phyloP scores from a whole-genome alignment of 108 stramenopile species.

The Ochromonas danica region DNA sequence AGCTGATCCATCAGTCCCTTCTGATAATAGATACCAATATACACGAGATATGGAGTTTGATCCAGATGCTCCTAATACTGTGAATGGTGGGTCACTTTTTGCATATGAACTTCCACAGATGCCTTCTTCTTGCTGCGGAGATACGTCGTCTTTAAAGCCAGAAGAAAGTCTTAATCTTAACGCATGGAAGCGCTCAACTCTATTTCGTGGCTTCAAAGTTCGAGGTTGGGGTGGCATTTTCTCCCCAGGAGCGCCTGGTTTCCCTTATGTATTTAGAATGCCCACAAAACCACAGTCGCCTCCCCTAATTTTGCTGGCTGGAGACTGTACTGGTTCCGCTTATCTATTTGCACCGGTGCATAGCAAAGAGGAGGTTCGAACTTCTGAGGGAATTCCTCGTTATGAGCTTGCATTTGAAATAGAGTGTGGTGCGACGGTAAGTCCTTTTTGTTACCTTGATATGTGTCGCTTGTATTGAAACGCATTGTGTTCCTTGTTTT shows the following conservation, averaged over 20 bases:
- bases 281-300: constrained; percentile 43
- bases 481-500: too few relatives aligned
- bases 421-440: constrained; percentile 82
- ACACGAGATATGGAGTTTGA: too few relatives aligned
- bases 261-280: constrained; percentile 75
- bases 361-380: background rate
- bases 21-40: too few relatives aligned
- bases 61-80: too few relatives aligned
- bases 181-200: constrained; percentile 72
- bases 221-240: constrained; percentile 67
- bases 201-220: constrained; percentile 85
- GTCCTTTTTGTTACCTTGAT: constrained; percentile 77
- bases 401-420: constrained; percentile 87
- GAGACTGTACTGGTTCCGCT: constrained; percentile 91
- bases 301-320: constrained; percentile 87
- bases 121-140: background rate
- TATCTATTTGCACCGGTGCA: constrained; percentile 81
- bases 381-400: constrained; percentile 41
- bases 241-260: constrained; percentile 91
- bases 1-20: too few relatives aligned
- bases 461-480: too few relatives aligned
- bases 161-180: constrained; percentile 70
- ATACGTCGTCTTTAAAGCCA: constrained; percentile 41
- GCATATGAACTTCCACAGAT: constrained; percentile 72
- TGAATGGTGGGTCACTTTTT: constrained; percentile 76